Evolutionary conservation across 371 early-diverging fungal species (phyloP), one percentile per base, ranked within the genome.

Genomic region (Mycotypha africana): DNA sequence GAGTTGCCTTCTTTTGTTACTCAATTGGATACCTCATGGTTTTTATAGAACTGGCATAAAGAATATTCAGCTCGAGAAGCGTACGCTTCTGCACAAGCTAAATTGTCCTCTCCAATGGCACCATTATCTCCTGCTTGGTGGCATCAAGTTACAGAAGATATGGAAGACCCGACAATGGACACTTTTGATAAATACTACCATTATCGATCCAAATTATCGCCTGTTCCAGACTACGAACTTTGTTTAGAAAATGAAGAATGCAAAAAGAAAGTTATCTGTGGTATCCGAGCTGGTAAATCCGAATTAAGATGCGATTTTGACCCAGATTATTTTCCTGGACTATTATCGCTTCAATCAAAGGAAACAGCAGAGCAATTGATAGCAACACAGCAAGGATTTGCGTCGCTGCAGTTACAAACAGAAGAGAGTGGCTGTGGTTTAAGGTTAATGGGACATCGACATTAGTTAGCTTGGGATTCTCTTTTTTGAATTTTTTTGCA

Each of bases 1-100:
- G 8, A 20, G 17, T 2, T 19, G 17, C 2, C 12, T 41, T 19
- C 31, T 9, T 5, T 15, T 30, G n/a, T 4, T 12, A 26, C 14
- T 17, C 4, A 16, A 42, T 23, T 5, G 22, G n/a, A n/a, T 8
- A 28, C 28, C 11, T 11, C 28, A 5, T 39, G 4, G 11, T 10
- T 36, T n/a, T 20, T 38, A 8, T 64, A 78, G 61, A 70, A 76
- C 47, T 81, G 81, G 81, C 77, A 78, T 49, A 36, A 70, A 14
- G 77, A 78, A 48, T 81, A 81, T 45, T 75, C 77, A 34, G 78
- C 81, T 26, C 51, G 70, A 39, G 47, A 72, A 30, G 63, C 70
- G 19, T 79, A 72, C 30, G 47, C 50, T 16, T 67, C 67, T 35
- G 46, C 48, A 2, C 8, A 30, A 12, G 72, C 68, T 9, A 43